phyloP scores from a whole-genome alignment of 2,329 filamentous ascomycete genomes.

The Fusarium hainanense region DNA sequence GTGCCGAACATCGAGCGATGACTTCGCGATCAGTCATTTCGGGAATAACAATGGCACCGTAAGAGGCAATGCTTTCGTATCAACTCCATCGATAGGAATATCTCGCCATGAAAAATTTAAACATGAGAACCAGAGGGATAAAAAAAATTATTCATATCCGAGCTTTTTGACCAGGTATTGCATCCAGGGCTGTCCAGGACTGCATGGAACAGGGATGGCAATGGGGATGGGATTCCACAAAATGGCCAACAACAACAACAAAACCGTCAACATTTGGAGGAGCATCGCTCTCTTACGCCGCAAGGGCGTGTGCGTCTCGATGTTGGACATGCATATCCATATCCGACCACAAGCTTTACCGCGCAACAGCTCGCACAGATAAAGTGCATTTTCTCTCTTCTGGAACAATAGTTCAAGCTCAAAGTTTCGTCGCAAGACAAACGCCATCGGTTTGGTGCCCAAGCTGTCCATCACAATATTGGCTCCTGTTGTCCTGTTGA shows the following conservation, averaged over 20 bases:
- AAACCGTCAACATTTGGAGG: constrained; percentile 35
- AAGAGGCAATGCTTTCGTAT: constrained; percentile 16
- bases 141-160: constrained; percentile 36
- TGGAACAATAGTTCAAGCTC: constrained; percentile 19
- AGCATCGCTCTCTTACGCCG: constrained; percentile 30
- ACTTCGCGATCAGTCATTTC: constrained; percentile 16
- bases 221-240: constrained; percentile 38
- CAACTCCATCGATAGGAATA: constrained; percentile 10
- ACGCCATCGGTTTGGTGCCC: constrained; percentile 14
- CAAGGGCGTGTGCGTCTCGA: constrained; percentile 34
- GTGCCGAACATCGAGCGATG: constrained; percentile 12
- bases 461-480: constrained; percentile 22
- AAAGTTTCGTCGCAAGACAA: constrained; percentile 16
- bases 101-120: constrained; percentile 24
- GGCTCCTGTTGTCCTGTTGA: constrained; percentile 13
- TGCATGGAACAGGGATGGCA: constrained; percentile 42
- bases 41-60: constrained; percentile 4
- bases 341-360: constrained; percentile 8
- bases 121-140: constrained; percentile 17
- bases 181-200: constrained; percentile 34
- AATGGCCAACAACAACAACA: constrained; percentile 35
- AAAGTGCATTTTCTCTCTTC: constrained; percentile 7
- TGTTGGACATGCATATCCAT: constrained; percentile 30
- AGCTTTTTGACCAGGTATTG: constrained; percentile 36
- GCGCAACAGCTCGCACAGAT: constrained; percentile 8